A percentile compares a stretch with the other conserved stretches of the same genome.
These are phyloP conservation scores for Phaeotremella skinneri DNA, from an alignment of 768 basidiomycete genomes.

Conservation along the genomic window DNA sequence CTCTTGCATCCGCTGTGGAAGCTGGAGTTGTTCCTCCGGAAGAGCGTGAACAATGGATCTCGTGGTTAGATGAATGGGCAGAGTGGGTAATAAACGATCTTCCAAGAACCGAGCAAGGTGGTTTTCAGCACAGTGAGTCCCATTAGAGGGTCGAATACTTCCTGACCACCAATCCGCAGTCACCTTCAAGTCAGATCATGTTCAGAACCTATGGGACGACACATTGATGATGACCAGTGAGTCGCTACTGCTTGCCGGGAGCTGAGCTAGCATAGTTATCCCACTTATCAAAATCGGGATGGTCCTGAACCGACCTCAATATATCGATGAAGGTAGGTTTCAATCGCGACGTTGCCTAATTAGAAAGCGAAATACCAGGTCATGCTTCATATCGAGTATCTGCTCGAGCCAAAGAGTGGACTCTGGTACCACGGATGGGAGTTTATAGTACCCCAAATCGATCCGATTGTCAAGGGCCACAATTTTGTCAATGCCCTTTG, in stretches of 20 bases:
- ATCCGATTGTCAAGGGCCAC: constrained; percentile 5
- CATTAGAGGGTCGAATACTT: neutral
- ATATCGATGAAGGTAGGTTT: constrained; percentile 57
- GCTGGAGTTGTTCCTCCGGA: constrained; percentile 1
- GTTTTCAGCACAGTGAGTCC: constrained; percentile 27
- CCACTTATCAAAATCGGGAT: constrained; percentile 59
- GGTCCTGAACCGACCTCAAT: constrained; percentile 55
- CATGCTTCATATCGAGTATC: constrained; percentile 28
- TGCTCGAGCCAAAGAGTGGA: constrained; percentile 28
- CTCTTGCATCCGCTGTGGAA: constrained; percentile 14
- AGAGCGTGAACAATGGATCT: constrained; percentile 2
- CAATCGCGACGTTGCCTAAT: neutral
- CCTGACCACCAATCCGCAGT: constrained; percentile 9
- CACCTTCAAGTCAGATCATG: constrained; percentile 21
- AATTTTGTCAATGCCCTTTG: constrained; percentile 54
- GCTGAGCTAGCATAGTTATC: constrained; percentile 50
- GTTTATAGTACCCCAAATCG: constrained; percentile 8
- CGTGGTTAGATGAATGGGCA: constrained; percentile 53
- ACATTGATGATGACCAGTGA: constrained; percentile 57
- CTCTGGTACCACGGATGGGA: constrained; percentile 39
- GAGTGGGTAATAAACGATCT: constrained; percentile 56
- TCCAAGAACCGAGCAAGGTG: constrained; percentile 21
- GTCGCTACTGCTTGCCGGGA: no score
- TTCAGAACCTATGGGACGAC: constrained; percentile 57
- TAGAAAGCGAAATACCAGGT: constrained; percentile 29